Evolutionary conservation across 345 rosid genomes (phyloP), one percentile per base, ranked within the genome.

Genomic region (Clausena lansium): DNA sequence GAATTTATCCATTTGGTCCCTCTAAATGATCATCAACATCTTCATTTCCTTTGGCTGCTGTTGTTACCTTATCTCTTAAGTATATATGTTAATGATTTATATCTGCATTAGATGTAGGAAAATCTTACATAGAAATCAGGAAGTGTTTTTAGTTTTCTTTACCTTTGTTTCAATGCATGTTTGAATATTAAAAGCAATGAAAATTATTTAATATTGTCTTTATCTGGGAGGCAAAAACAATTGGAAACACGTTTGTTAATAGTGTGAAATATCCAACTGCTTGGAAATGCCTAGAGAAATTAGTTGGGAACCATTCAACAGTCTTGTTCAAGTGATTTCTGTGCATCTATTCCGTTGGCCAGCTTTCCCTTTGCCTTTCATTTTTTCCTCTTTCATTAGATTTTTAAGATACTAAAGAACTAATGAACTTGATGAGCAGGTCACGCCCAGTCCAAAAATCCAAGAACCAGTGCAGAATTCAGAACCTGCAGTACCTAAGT

Each of bases 361-460:
- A 61, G 28, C 32, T 19, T 71, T 27, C 13, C 36, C 14, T 72
- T 54, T 30, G 24, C 47, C 3, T 72, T 72, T 60, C 15, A 11
- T 63, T 63, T 35, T 35, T 65, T 10, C 36, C 15, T 62, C 30
- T 28, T 8, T 52, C 13, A 52, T 52, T 9, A 20, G 25, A 19
- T 1, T 19, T 50, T 52, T n/a, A 32, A 64, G 32, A 45, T 24
- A 36, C 33, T 41, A 52, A 78, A 73, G 36, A 28, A 69, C 9
- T 19, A 30, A 27, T 55, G 57, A n/a, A 61, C 61, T 75, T 70
- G 57, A 13, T 77, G 55, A 65, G 24, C 83, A 90, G 91, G 88
- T 82, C 47, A 52, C 7, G 38, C 69, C 78, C 19, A 60, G 70
- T 64, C 64, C 79, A 78, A 85, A 79, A 61, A 81, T 54, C 4